Conservation (phyloP, 805 yeast genomes). For the Kregervanrija fluxuum region DNA sequence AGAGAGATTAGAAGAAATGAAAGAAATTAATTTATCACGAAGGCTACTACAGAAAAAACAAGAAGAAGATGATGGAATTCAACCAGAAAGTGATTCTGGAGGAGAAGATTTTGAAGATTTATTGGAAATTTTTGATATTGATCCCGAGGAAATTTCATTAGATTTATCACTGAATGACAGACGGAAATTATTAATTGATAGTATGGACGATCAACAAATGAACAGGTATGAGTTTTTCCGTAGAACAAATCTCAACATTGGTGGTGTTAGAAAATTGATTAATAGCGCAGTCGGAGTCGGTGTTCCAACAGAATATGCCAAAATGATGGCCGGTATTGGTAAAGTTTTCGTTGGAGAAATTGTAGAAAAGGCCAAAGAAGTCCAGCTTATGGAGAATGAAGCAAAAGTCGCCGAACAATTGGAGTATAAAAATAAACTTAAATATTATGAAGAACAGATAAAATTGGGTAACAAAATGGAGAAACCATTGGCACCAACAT, state of each 20-base stretch:
- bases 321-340: conserved; percentile 77
- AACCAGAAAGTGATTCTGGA: conserved; percentile 18
- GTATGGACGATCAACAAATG: conserved; percentile 77
- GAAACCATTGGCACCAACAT: conserved; percentile 20
- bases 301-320: conserved; percentile 71
- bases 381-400: conserved; percentile 51
- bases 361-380: conserved; percentile 70
- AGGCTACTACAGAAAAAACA: conserved; percentile 18
- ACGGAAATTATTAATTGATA: conserved; percentile 56
- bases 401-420: conserved; percentile 31
- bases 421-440: conserved; percentile 34
- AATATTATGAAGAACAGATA: conserved; percentile 22
- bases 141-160: conserved; percentile 24
- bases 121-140: conserved; percentile 24
- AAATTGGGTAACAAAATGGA: conserved; percentile 19
- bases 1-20: conserved; percentile 17
- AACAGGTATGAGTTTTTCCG: conserved; percentile 81
- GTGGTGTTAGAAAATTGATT: conserved; percentile 75
- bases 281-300: conserved; percentile 73
- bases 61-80: conserved; percentile 25
- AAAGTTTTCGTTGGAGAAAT: conserved; percentile 88
- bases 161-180: conserved; percentile 47
- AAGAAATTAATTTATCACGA: conserved; percentile 17
- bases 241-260: conserved; percentile 64
- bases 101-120: conserved; percentile 24